Evolutionary conservation across 108 stramenopile species (phyloP).

Genomic region (Nitzschia sp.): DNA sequence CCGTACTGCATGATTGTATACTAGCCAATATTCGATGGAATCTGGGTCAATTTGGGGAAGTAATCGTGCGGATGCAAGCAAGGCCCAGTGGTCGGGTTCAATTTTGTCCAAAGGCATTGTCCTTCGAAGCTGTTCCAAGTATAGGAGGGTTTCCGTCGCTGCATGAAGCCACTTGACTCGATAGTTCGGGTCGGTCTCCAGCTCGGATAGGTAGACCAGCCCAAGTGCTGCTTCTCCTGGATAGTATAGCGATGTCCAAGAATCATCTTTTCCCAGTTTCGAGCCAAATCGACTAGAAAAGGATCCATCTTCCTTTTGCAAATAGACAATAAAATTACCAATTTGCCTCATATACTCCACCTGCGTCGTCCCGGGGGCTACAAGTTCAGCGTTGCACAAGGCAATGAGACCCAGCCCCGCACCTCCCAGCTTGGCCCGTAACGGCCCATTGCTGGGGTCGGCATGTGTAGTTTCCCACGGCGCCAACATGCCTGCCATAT

Average conservation of each 20-base stretch:
- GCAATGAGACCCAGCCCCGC: constrained; percentile 35
- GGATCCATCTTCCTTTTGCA: constrained; percentile 27
- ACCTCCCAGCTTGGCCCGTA: constrained; percentile 34
- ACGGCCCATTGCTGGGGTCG: background rate
- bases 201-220: constrained; percentile 16
- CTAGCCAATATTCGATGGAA: constrained; percentile 23
- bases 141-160: constrained; percentile 27
- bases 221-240: constrained; percentile 42
- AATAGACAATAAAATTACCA: constrained; percentile 31
- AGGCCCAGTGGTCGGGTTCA: constrained; percentile 42
- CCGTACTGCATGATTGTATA: constrained; percentile 33
- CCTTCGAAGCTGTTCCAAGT: constrained; percentile 27
- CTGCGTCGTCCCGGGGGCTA: constrained; percentile 3
- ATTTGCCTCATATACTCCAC: constrained; percentile 21
- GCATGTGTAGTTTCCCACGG: constrained; percentile 21
- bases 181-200: constrained; percentile 26
- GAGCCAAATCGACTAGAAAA: constrained; percentile 20
- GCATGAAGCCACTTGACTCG: constrained; percentile 18
- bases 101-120: constrained; percentile 18
- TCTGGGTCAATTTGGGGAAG: constrained; percentile 19
- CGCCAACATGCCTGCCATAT: constrained; percentile 9
- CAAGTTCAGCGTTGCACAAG: constrained; percentile 15
- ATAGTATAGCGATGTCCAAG: constrained; percentile 32
- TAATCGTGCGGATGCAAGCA: constrained; percentile 25
- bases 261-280: constrained; percentile 16